These are phyloP conservation scores for Ophiostoma himal-ulmi DNA, from an alignment of 2,329 filamentous ascomycete species.

Conservation along the genomic window DNA sequence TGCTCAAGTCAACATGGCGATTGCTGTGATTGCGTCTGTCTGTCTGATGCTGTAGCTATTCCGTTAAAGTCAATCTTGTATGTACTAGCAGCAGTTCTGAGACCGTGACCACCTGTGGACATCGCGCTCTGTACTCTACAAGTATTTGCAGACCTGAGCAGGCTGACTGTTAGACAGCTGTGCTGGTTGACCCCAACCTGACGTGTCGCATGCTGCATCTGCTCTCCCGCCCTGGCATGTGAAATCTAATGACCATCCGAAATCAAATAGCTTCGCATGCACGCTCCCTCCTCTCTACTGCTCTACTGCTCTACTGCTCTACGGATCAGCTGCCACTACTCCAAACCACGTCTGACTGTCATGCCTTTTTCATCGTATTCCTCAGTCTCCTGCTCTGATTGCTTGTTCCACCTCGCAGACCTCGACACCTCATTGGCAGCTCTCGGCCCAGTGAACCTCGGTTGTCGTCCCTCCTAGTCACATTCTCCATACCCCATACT, in stretches of 20 bases:
- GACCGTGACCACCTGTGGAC: neutral
- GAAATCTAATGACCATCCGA: neutral
- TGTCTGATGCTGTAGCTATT: neutral
- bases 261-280: neutral
- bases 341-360: neutral
- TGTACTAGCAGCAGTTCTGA: neutral
- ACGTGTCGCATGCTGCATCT: neutral
- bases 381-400: neutral
- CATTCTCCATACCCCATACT: constrained; percentile 11
- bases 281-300: too few species aligned
- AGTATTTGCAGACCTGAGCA: too few species aligned
- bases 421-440: neutral
- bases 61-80: neutral
- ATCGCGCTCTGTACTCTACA: too few species aligned
- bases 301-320: too few species aligned
- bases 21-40: neutral
- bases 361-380: neutral
- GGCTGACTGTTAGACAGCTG: too few species aligned
- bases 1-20: too few species aligned
- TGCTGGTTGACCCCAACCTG: neutral
- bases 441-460: constrained; percentile 23
- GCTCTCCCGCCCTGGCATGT: constrained; percentile 1
- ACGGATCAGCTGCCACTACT: neutral
- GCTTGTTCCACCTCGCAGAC: neutral
- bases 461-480: constrained; percentile 11